Evolutionary conservation across 805 yeast species (phyloP).

Genomic region (Yamadazyma insecticola): DNA sequence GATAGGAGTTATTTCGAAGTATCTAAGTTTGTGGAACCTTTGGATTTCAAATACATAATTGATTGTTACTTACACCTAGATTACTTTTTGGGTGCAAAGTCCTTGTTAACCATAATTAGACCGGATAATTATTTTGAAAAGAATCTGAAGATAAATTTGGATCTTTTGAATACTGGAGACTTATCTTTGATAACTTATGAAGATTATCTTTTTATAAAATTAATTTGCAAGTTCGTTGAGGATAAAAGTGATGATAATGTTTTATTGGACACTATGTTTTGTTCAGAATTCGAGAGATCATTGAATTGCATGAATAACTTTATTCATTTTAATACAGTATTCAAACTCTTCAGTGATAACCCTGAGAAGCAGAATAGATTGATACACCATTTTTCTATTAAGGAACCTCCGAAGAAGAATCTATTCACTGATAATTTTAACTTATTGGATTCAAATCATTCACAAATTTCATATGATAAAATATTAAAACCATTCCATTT

Average conservation of each 20-base stretch:
- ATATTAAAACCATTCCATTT: constrained; percentile 3
- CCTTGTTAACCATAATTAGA: constrained; percentile 1
- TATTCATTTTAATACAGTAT: constrained; percentile 12
- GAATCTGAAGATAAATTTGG: background rate
- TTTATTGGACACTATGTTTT: constrained; percentile 6
- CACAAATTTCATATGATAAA: constrained; percentile 5
- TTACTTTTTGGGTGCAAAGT: constrained; percentile 2
- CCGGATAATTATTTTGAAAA: constrained; percentile 2
- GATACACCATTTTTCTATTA: constrained; percentile 1
- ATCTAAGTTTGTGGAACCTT: constrained; percentile 8
- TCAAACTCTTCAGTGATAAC: constrained; percentile 3
- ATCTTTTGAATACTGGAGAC: background rate
- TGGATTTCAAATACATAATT: constrained; percentile 8
- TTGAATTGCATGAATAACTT: constrained; percentile 10
- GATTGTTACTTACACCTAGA: constrained; percentile 9
- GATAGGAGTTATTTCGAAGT: constrained; percentile 6
- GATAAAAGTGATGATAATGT: constrained; percentile 6
- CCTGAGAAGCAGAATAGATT: constrained; percentile 2
- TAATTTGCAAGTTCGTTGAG: constrained; percentile 8
- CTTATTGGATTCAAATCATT: constrained; percentile 3
- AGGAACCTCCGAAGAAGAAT: too few relatives aligned
- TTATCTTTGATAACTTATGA: constrained; percentile 3
- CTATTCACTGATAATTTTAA: constrained; percentile 4
- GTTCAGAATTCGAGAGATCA: constrained; percentile 8
- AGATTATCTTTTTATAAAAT: constrained; percentile 10